A percentile compares a stretch with the other conserved stretches of the same genome.
phyloP scores from a whole-genome alignment of 805 yeast genomes.

The Tetrapisispora namnaoensis region DNA sequence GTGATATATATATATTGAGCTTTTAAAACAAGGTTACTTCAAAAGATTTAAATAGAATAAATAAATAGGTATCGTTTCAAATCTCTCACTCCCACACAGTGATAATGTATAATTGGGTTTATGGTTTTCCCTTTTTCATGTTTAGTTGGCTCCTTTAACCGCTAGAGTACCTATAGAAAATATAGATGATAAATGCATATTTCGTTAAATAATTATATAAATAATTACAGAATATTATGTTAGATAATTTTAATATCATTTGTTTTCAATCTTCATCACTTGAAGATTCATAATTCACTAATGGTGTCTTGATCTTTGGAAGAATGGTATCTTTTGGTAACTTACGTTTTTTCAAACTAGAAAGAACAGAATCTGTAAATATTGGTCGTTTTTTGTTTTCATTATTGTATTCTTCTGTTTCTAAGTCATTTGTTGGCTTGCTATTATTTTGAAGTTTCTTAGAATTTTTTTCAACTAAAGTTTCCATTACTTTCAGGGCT shows the following conservation, averaged over 20 bases:
- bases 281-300: neutral
- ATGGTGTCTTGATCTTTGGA: neutral
- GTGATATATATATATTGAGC: too few species aligned
- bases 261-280: neutral
- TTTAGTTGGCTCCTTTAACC: too few species aligned
- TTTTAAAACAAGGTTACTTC: too few species aligned
- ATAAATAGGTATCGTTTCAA: too few species aligned
- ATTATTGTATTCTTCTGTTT: too few species aligned
- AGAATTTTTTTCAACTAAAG: neutral
- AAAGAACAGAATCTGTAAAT: neutral
- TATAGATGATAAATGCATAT: neutral
- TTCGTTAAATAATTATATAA: neutral
- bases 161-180: too few species aligned
- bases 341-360: neutral
- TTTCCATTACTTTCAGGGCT: conserved; percentile 14
- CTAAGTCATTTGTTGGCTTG: neutral
- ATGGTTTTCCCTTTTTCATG: too few species aligned
- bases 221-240: neutral
- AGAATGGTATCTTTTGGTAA: neutral
- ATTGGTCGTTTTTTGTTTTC: neutral
- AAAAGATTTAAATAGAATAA: too few species aligned
- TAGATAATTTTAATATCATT: neutral
- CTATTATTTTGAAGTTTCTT: neutral
- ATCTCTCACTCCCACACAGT: too few species aligned
- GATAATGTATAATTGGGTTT: too few species aligned